These are phyloP conservation scores for Russula griseocarnosa DNA, from an alignment of 768 basidiomycete genomes.

Conservation along the genomic window DNA sequence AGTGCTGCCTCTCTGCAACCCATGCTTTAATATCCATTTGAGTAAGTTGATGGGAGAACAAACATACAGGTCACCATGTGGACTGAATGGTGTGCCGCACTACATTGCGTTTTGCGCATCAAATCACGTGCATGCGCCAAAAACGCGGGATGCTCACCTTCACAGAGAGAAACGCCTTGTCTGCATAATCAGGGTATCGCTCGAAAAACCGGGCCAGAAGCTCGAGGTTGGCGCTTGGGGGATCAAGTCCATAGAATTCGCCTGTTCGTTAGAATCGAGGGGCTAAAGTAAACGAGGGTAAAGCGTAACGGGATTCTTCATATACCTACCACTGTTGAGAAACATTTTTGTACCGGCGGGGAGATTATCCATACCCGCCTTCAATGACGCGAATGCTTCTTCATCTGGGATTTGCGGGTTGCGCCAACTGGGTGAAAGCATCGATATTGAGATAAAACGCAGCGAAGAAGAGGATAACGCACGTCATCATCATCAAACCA, in stretches of 20 bases:
- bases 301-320: not conserved
- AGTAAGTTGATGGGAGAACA: not conserved
- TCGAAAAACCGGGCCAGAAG: constrained; percentile 50
- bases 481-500: constrained; percentile 61
- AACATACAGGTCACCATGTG: constrained; percentile 21
- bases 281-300: not conserved
- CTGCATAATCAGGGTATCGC: constrained; percentile 42
- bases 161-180: constrained; percentile 47
- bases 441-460: not conserved
- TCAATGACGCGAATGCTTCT: constrained; percentile 58
- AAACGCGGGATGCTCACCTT: constrained; percentile 36
- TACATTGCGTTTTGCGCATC: not conserved
- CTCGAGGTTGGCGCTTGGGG: constrained; percentile 44
- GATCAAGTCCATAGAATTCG: constrained; percentile 54
- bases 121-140: not conserved
- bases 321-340: constrained; percentile 46
- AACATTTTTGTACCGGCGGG: constrained; percentile 48
- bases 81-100: constrained; percentile 22
- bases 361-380: constrained; percentile 44
- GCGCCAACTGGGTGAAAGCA: constrained; percentile 18
- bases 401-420: constrained; percentile 48
- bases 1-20: constrained; percentile 16
- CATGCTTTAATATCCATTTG: not conserved
- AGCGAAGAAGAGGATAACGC: constrained; percentile 24
- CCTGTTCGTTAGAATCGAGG: constrained; percentile 32